Evolutionary conservation across 164 flowering plant genomes (phyloP).

Genomic region (Vitis rupestris): DNA sequence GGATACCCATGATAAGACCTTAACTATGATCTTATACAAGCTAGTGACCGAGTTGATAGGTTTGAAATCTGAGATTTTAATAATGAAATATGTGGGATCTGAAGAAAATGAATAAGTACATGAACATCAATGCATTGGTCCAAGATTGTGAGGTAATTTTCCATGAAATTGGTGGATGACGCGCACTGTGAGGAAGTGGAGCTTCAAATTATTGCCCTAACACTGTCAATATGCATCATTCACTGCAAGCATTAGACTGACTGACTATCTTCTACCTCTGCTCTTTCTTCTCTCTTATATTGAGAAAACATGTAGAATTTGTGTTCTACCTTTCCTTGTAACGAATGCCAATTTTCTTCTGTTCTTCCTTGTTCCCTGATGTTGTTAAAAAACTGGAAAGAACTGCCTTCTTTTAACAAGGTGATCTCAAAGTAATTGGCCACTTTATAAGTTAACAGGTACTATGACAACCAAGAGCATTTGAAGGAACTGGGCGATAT

Average conservation of each 20-base stretch:
- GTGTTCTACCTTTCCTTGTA: not conserved
- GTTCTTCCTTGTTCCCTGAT: not conserved
- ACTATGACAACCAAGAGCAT: slow-evolving; percentile 91
- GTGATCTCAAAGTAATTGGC: slow-evolving; percentile 18
- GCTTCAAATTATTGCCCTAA: not conserved
- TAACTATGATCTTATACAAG: too few species aligned
- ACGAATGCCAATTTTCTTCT: not conserved
- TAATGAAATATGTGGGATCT: too few species aligned
- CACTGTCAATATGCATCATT: not conserved
- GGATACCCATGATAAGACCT: too few species aligned
- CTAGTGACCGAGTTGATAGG: too few species aligned
- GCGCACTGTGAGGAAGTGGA: not conserved
- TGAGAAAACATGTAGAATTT: not conserved
- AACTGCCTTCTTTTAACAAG: slow-evolving; percentile 1
- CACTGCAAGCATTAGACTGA: not conserved
- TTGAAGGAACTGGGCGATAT: slow-evolving; percentile 82
- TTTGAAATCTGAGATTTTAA: too few species aligned
- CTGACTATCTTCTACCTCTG: not conserved
- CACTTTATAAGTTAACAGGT: slow-evolving; percentile 55
- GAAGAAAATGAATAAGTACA: too few species aligned
- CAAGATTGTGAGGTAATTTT: too few species aligned
- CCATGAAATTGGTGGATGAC: too few species aligned
- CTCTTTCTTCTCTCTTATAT: not conserved
- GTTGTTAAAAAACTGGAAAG: not conserved
- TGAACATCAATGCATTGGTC: too few species aligned